These are phyloP conservation scores for Lactarius hengduanensis DNA, from an alignment of 768 basidiomycete genomes.

Conservation along the genomic window DNA sequence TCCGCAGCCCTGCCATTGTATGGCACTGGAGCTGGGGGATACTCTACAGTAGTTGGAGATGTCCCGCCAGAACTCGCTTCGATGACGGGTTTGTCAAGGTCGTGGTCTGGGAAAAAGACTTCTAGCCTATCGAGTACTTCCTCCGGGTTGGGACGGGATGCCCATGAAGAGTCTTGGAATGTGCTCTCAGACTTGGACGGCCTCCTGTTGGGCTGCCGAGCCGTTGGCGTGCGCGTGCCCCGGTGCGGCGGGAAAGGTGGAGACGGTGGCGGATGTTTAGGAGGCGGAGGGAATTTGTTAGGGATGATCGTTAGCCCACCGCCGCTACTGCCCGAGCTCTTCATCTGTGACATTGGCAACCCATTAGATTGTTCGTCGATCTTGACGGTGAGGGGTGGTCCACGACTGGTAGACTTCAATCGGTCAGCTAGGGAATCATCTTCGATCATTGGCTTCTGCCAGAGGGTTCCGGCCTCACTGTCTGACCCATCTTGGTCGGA, in stretches of 20 bases:
- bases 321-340: conserved; percentile 29
- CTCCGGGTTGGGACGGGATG: conserved; percentile 86
- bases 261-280: conserved; percentile 32
- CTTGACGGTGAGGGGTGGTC: conserved; percentile 29
- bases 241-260: conserved; percentile 26
- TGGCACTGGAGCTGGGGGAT: conserved; percentile 38
- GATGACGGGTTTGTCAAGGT: conserved; percentile 93
- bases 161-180: conserved; percentile 80
- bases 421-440: conserved; percentile 15
- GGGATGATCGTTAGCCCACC: conserved; percentile 40
- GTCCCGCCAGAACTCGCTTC: conserved; percentile 80
- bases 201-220: conserved; percentile 28
- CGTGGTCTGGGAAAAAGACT: conserved; percentile 93
- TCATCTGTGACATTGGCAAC: conserved; percentile 28
- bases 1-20: conserved; percentile 31
- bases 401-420: conserved; percentile 20
- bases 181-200: conserved; percentile 45
- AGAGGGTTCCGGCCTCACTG: conserved; percentile 47
- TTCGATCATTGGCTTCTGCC: conserved; percentile 43
- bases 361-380: conserved; percentile 32
- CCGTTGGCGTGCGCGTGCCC: conserved; percentile 31
- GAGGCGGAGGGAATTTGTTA: conserved; percentile 31
- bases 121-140: conserved; percentile 91
- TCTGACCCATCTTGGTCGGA: conserved; percentile 49
- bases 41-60: conserved; percentile 66